Conservation (phyloP, 352 stramenopile species). For the Phytophthora macrochlamydospora region DNA sequence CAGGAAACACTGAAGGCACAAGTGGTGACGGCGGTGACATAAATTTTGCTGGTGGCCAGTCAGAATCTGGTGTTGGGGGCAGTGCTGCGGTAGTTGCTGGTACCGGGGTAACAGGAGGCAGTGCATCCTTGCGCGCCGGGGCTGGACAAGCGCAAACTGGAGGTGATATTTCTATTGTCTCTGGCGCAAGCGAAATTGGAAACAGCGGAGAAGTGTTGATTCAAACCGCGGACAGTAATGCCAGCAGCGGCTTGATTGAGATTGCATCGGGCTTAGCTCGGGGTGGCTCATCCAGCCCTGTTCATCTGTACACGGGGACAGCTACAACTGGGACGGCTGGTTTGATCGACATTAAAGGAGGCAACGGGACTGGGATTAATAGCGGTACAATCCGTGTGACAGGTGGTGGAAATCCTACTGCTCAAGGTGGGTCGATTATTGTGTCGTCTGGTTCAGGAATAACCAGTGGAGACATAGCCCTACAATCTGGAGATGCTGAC, state of each 20-base stretch:
- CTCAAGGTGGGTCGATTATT: slow-evolving; percentile 20
- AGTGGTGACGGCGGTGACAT: slow-evolving; percentile 32
- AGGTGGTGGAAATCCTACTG: slow-evolving; percentile 23
- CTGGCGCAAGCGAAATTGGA: slow-evolving; percentile 24
- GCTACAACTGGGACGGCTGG: slow-evolving; percentile 32
- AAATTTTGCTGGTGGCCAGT: slow-evolving; percentile 20
- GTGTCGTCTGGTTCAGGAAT: slow-evolving; percentile 26
- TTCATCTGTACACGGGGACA: slow-evolving; percentile 34
- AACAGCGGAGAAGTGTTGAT: slow-evolving; percentile 31
- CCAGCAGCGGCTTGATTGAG: slow-evolving; percentile 32
- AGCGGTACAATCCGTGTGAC: slow-evolving; percentile 25
- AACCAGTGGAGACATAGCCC: slow-evolving; percentile 20
- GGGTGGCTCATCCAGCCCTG: slow-evolving; percentile 28
- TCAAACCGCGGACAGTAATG: slow-evolving; percentile 26
- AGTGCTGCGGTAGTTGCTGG: slow-evolving; percentile 22
- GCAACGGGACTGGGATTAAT: slow-evolving; percentile 17
- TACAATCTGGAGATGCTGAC: slow-evolving; percentile 31
- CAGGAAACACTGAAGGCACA: slow-evolving; percentile 24
- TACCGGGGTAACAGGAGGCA: slow-evolving; percentile 22
- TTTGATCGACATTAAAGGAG: slow-evolving; percentile 34
- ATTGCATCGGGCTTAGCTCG: slow-evolving; percentile 33
- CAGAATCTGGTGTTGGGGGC: slow-evolving; percentile 23
- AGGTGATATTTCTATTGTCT: slow-evolving; percentile 28
- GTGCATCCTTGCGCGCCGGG: slow-evolving; percentile 31
- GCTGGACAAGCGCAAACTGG: slow-evolving; percentile 27